Conservation (phyloP, 2,329 filamentous ascomycete genomes). For the Talaromyces sp. region DNA sequence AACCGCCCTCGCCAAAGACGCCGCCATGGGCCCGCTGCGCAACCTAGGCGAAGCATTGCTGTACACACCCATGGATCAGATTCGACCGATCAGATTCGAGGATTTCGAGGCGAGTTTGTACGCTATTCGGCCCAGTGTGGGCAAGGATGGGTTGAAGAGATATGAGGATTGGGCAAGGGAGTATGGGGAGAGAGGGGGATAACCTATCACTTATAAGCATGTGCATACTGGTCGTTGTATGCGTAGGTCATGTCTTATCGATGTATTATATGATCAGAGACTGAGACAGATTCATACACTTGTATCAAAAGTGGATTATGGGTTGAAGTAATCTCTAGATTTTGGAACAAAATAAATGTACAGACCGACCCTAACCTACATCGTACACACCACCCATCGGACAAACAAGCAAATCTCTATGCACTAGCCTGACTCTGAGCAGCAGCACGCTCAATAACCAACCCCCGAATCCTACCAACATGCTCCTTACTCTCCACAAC, state of each 20-base stretch:
- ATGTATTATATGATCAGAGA: slow-evolving; percentile 1
- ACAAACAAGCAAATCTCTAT: neutral
- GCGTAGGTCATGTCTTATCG: neutral
- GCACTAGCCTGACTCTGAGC: neutral
- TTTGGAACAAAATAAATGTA: neutral
- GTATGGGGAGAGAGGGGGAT: slow-evolving; percentile 89
- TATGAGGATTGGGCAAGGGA: slow-evolving; percentile 93
- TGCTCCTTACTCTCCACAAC: slow-evolving; percentile 22
- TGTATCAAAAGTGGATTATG: neutral
- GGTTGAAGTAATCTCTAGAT: neutral
- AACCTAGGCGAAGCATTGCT: slow-evolving; percentile 86
- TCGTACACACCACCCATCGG: neutral
- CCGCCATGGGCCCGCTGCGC: slow-evolving; percentile 91
- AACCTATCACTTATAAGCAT: neutral
- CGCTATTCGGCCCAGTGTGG: slow-evolving; percentile 87
- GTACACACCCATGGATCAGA: slow-evolving; percentile 90
- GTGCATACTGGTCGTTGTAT: neutral
- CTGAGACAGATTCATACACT: neutral
- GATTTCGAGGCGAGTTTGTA: slow-evolving; percentile 82
- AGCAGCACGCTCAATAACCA: slow-evolving; percentile 29
- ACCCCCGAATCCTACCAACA: slow-evolving; percentile 28
- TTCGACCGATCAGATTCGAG: slow-evolving; percentile 74
- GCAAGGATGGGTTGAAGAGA: slow-evolving; percentile 74
- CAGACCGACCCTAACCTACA: neutral
- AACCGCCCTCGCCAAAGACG: slow-evolving; percentile 93